These are phyloP conservation scores for Coemansia pectinata DNA, from an alignment of 192 early-diverging fungal species.

Conservation along the genomic window DNA sequence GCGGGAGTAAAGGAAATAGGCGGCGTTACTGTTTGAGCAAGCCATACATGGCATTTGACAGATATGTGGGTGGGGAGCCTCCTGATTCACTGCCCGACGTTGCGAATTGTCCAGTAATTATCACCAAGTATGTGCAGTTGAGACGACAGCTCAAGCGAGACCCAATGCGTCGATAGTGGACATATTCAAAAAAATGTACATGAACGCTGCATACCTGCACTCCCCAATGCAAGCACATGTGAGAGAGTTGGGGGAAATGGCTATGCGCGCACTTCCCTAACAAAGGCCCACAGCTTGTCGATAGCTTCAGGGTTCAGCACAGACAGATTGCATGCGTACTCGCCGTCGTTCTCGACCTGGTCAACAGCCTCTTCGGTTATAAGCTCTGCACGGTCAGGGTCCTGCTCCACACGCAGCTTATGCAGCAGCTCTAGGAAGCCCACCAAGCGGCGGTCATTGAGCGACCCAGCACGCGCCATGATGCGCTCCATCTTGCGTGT, in stretches of 20 bases:
- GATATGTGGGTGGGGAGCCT: not conserved
- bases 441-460: constrained; percentile 29
- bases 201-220: not conserved
- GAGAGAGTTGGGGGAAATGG: not conserved
- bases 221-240: not conserved
- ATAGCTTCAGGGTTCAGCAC: constrained; percentile 31
- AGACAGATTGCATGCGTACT: constrained; percentile 42
- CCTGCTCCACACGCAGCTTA: constrained; percentile 46
- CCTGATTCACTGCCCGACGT: constrained; percentile 2
- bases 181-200: not conserved
- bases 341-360: constrained; percentile 24
- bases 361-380: constrained; percentile 37
- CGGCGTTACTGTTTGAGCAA: not conserved
- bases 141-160: not conserved
- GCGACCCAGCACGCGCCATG: constrained; percentile 15
- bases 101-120: constrained; percentile 1
- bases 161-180: too few species aligned
- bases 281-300: constrained; percentile 43
- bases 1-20: not conserved
- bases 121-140: not conserved
- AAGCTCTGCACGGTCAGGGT: constrained; percentile 26
- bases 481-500: constrained; percentile 35
- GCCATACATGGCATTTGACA: not conserved
- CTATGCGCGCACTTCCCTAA: constrained; percentile 7
- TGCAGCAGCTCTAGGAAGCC: constrained; percentile 40